phyloP scores from a whole-genome alignment of 768 basidiomycete species.

The Rhizopogon rudus region DNA sequence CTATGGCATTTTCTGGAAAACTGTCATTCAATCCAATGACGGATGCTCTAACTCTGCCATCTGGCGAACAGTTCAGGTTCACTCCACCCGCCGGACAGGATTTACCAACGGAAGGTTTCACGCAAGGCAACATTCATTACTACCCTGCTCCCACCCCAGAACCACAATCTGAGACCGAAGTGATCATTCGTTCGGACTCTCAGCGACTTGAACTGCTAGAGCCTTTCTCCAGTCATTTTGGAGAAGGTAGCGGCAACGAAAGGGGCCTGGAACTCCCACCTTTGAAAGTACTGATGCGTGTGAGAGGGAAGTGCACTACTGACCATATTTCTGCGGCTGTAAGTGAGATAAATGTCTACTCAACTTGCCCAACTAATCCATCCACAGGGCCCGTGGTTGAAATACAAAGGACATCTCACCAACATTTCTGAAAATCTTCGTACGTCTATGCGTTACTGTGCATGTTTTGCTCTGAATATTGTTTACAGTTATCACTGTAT shows the following conservation, averaged over 20 bases:
- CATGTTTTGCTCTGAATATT: background rate
- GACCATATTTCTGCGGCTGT: constrained; percentile 98
- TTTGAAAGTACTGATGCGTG: constrained; percentile 83
- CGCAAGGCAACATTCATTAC: constrained; percentile 64
- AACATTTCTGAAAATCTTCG: constrained; percentile 96
- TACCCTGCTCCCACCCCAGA: constrained; percentile 72
- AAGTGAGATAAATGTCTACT: constrained; percentile 17
- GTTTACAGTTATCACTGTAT: constrained; percentile 73
- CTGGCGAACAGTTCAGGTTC: constrained; percentile 82
- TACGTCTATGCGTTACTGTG: constrained; percentile 35
- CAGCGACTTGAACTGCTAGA: constrained; percentile 83
- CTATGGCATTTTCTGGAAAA: constrained; percentile 93
- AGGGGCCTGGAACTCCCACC: constrained; percentile 71
- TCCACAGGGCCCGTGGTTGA: constrained; percentile 89
- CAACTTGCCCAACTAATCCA: background rate
- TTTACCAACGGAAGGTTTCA: constrained; percentile 80
- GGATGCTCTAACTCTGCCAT: constrained; percentile 62
- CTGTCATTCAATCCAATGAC: constrained; percentile 91
- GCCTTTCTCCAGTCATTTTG: constrained; percentile 82
- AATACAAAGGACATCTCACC: constrained; percentile 95
- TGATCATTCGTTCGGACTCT: constrained; percentile 74
- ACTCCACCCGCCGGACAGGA: constrained; percentile 78
- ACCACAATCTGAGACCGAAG: constrained; percentile 70
- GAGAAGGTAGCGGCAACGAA: constrained; percentile 34
- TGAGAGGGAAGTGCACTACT: constrained; percentile 98